A percentile compares a stretch with the other conserved stretches of the same genome.
Evolutionary conservation across 148 eudicot genomes (phyloP).

Genomic region (Rhododendron griersonianum): DNA sequence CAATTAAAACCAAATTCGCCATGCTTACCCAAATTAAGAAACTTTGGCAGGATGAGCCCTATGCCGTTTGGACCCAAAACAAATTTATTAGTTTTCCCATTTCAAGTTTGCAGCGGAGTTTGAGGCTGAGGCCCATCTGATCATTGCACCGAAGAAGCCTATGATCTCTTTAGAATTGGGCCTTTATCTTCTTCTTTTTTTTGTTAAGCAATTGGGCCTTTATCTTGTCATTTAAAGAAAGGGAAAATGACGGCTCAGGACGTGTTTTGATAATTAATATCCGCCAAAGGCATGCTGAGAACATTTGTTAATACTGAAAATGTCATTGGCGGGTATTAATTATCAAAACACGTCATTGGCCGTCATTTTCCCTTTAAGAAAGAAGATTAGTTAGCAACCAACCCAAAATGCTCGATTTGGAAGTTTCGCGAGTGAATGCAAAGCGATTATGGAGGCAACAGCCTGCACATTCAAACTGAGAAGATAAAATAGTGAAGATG

Average conservation of each 20-base stretch:
- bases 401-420: no score
- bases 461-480: no score
- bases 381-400: background rate
- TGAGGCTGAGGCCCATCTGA: background rate
- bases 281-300: no score
- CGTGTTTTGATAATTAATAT: no score
- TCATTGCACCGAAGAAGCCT: background rate
- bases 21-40: background rate
- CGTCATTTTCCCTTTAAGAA: no score
- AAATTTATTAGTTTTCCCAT: background rate
- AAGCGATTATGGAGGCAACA: no score
- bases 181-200: background rate
- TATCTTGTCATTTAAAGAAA: background rate
- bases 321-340: no score
- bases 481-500: no score
- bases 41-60: background rate
- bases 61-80: background rate
- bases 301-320: no score
- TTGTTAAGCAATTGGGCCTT: no score
- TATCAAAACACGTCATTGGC: no score
- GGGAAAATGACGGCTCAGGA: rapidly evolving
- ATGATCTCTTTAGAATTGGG: background rate
- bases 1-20: background rate
- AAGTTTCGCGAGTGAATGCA: no score
- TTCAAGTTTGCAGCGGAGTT: background rate